These are phyloP conservation scores for Verticillium zaregamsianum DNA, from an alignment of 2,329 filamentous ascomycete genomes.

Conservation along the genomic window DNA sequence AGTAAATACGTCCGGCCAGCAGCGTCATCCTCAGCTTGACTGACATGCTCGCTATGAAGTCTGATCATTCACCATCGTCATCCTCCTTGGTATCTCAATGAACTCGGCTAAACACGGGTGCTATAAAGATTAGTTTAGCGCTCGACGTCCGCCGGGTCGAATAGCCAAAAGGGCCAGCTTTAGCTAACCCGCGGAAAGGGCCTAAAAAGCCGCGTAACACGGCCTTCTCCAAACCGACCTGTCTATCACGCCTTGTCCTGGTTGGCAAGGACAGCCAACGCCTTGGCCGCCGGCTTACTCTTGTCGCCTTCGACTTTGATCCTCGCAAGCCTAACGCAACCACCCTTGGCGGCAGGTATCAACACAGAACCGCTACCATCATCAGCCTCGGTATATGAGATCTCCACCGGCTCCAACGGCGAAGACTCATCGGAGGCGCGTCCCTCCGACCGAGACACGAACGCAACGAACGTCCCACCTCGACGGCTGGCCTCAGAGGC, in stretches of 20 bases:
- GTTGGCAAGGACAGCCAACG: neutral
- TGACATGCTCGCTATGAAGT: too few species aligned
- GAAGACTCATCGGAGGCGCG: neutral
- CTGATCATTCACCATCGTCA: too few species aligned
- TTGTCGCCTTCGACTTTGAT: conserved; percentile 10
- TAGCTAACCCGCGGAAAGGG: too few species aligned
- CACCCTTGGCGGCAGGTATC: neutral
- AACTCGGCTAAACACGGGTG: too few species aligned
- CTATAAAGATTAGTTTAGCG: too few species aligned
- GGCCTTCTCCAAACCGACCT: neutral
- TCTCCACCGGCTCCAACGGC: neutral
- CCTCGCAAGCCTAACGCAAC: conserved; percentile 4
- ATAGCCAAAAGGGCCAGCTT: too few species aligned
- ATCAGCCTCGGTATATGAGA: conserved; percentile 1
- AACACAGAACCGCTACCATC: conserved; percentile 5
- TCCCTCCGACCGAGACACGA: neutral
- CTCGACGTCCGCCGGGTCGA: too few species aligned
- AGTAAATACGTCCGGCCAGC: too few species aligned
- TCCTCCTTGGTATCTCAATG: too few species aligned
- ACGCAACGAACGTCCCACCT: neutral
- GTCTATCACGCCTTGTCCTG: neutral
- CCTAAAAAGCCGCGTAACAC: too few species aligned
- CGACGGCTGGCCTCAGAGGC: neutral
- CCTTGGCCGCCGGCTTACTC: conserved; percentile 4
- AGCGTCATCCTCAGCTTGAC: too few species aligned